phyloP scores from a whole-genome alignment of 768 basidiomycete genomes.

The button mushroom (Agaricus bisporus) region DNA sequence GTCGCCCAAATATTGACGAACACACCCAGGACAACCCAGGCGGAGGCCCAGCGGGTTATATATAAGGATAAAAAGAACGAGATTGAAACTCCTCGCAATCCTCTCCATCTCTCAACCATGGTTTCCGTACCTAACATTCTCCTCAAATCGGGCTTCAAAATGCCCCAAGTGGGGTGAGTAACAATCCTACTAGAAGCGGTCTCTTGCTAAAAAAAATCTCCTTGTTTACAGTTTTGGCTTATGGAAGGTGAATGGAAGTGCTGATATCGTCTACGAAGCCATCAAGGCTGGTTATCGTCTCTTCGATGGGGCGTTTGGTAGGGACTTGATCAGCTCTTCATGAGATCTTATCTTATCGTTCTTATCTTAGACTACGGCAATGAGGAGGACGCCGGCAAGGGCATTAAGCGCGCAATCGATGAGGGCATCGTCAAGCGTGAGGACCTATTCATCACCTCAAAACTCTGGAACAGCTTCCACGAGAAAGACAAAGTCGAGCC shows the following conservation, averaged over 20 bases:
- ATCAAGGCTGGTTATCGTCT: conserved; percentile 86
- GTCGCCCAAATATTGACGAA: not conserved
- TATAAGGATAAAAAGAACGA: no score
- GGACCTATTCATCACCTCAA: conserved; percentile 85
- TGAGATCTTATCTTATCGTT: conserved; percentile 4
- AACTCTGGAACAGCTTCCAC: conserved; percentile 92
- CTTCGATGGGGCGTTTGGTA: conserved; percentile 67
- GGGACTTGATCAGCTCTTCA: not conserved
- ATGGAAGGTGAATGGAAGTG: conserved; percentile 39
- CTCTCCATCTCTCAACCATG: not conserved
- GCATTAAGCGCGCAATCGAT: conserved; percentile 67
- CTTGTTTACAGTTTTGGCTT: conserved; percentile 22
- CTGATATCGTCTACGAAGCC: conserved; percentile 76
- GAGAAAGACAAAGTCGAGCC: conserved; percentile 62
- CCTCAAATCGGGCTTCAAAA: conserved; percentile 11
- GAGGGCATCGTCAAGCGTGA: conserved; percentile 85
- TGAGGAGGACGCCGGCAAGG: conserved; percentile 80
- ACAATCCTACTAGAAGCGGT: not conserved
- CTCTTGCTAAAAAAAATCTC: not conserved
- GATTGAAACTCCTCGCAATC: no score
- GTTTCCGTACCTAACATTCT: conserved; percentile 10
- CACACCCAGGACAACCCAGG: no score
- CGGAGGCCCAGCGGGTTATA: no score
- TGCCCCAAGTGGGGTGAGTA: conserved; percentile 13
- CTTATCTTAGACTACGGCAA: conserved; percentile 67